These are phyloP conservation scores for Russula sp. DNA, from an alignment of 768 basidiomycete species.

Conservation along the genomic window DNA sequence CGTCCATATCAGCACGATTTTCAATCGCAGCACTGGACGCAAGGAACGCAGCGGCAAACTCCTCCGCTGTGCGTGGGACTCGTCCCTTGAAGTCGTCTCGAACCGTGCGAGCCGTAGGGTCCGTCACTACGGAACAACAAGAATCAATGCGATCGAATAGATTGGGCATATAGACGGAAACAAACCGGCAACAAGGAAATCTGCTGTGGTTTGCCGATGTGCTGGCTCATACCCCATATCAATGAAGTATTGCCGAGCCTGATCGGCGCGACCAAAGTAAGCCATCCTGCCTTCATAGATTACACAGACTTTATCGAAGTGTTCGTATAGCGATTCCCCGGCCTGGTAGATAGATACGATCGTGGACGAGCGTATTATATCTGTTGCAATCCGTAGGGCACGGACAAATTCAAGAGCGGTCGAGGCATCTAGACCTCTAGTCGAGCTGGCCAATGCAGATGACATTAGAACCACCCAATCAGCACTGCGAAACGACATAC, in stretches of 20 bases:
- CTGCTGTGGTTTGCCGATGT: conserved; percentile 51
- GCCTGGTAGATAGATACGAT: conserved; percentile 86
- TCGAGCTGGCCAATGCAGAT: conserved; percentile 32
- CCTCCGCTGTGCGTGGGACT: conserved; percentile 47
- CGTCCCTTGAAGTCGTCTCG: conserved; percentile 34
- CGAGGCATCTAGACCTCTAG: conserved; percentile 44
- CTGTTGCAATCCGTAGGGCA: conserved; percentile 50
- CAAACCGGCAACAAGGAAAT: conserved; percentile 45
- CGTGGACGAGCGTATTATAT: conserved; percentile 40
- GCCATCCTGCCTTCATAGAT: conserved; percentile 68
- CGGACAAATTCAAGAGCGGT: conserved; percentile 55
- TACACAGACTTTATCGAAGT: conserved; percentile 78
- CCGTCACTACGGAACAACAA: conserved; percentile 37
- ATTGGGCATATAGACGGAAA: background rate
- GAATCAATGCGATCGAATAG: background rate
- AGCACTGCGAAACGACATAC: conserved; percentile 27
- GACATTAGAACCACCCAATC: background rate
- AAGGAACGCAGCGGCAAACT: conserved; percentile 39
- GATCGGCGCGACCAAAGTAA: conserved; percentile 61
- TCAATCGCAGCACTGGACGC: conserved; percentile 33
- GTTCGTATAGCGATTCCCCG: conserved; percentile 53
- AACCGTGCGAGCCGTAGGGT: conserved; percentile 48
- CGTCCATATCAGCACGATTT: conserved; percentile 41
- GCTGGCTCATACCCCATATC: conserved; percentile 53
- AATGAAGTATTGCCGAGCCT: conserved; percentile 66